phyloP scores from a whole-genome alignment of 2,329 filamentous ascomycete species.

The Coniochaeta hoffmannii region DNA sequence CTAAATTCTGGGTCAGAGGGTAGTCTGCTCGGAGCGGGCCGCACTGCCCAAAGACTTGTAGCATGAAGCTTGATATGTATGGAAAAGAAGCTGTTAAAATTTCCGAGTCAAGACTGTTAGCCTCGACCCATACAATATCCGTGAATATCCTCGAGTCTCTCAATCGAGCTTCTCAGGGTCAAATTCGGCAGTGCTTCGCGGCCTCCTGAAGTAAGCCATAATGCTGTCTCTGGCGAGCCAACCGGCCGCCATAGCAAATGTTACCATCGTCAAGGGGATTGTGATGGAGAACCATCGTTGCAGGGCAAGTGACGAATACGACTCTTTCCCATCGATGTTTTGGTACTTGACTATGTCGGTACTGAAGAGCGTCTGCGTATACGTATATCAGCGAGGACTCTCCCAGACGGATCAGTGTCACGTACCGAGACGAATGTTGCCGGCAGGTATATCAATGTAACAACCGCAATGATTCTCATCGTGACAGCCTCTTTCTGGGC shows the following conservation, averaged over 20 bases:
- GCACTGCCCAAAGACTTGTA: background rate
- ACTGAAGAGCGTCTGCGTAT: constrained; percentile 11
- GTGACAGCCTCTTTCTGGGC: constrained; percentile 18
- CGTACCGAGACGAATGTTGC: constrained; percentile 18
- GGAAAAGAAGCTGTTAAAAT: background rate
- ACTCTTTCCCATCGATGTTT: constrained; percentile 2
- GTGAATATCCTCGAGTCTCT: background rate
- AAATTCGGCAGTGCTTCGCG: background rate
- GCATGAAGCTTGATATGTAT: background rate
- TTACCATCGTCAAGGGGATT: constrained; percentile 6
- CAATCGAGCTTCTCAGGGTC: background rate
- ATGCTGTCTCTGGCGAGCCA: background rate
- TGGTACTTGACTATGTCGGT: constrained; percentile 15
- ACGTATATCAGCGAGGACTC: background rate
- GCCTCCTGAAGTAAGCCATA: background rate
- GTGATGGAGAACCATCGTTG: constrained; percentile 9
- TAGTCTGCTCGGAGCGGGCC: background rate
- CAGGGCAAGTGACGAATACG: constrained; percentile 8
- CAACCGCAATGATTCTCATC: constrained; percentile 20
- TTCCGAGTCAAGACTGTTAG: background rate
- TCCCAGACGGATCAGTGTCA: background rate
- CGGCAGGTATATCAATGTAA: constrained; percentile 20
- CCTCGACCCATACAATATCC: background rate
- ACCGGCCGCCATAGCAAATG: background rate
- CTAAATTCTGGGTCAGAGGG: background rate